Percentiles rank a stretch among this genome's conserved stretches.
Evolutionary conservation across 768 basidiomycete genomes (phyloP).

Genomic region (Mycena galopus): DNA sequence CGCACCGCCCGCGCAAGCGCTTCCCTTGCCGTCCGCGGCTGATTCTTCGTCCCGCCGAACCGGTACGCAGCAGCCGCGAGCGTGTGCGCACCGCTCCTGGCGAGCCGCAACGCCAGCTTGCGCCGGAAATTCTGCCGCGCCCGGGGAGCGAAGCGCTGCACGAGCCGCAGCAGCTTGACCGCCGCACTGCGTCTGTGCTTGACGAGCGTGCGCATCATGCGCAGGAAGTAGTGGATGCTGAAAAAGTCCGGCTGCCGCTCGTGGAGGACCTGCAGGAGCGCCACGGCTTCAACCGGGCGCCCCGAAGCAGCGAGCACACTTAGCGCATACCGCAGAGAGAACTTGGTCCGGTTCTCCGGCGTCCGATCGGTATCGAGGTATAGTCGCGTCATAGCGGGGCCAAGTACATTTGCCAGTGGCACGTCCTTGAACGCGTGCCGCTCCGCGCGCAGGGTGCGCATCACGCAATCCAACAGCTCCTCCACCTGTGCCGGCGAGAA

Average conservation of each 20-base stretch:
- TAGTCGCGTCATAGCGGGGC: constrained; percentile 49
- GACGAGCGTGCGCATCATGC: constrained; percentile 57
- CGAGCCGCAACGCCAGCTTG: constrained; percentile 47
- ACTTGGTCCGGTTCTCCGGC: constrained; percentile 51
- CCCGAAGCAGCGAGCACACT: constrained; percentile 53
- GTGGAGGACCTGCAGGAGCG: constrained; percentile 57
- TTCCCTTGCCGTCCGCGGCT: constrained; percentile 40
- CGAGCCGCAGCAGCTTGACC: constrained; percentile 44
- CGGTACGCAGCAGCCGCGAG: constrained; percentile 43
- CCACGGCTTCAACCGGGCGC: constrained; percentile 51
- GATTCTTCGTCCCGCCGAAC: constrained; percentile 9
- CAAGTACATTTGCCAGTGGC: constrained; percentile 48
- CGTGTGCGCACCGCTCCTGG: constrained; percentile 46
- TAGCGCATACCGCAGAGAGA: constrained; percentile 63
- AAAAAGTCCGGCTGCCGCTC: constrained; percentile 53
- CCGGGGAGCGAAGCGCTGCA: constrained; percentile 35
- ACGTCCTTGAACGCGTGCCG: constrained; percentile 47
- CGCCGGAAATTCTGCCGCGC: constrained; percentile 47
- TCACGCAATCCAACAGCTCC: constrained; percentile 53
- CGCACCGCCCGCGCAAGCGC: constrained; percentile 39
- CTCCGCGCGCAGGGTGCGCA: constrained; percentile 52
- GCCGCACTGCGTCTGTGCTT: constrained; percentile 53
- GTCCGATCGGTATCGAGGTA: constrained; percentile 46
- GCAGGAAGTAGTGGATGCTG: constrained; percentile 51
- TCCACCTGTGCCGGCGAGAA: constrained; percentile 50